Base-by-base conservation (phyloP, 2,329 filamentous ascomycete species). In the Hypocreales sp. region DNA sequence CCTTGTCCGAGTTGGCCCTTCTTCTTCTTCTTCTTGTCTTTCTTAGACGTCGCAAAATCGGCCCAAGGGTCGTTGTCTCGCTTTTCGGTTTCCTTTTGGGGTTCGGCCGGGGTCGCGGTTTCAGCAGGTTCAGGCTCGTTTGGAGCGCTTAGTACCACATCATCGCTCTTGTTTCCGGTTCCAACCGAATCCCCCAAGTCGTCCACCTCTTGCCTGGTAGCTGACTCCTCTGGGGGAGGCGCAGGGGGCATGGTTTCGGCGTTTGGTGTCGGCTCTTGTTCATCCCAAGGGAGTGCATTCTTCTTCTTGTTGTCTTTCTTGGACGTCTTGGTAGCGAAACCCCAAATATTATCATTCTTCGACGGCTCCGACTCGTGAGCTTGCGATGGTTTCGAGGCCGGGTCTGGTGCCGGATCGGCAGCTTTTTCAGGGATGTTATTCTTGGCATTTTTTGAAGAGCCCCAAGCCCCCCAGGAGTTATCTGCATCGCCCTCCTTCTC, bases 391-490 rank as follows among this genome's bases (percentile, higher is more conserved):
- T 47, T 46, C 4, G 40, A 34, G 23, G 40, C 39, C 8, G 39
- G 35, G 18, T 46, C 45, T 8, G 37, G 15, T 9, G 25, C 11
- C 10, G 31, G 20, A 17, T 36, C 34, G n/a, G n/a, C n/a, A n/a
- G n/a, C n/a, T n/a, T n/a, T n/a, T n/a, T n/a, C n/a, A n/a, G n/a
- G n/a, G n/a, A n/a, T 47, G 38, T 53, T 55, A 28, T 53, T 48
- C 31, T 51, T 51, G 24, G 49, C 45, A 18, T 46, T 44, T 22
- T 46, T 47, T 6, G 37, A 30, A 19, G 42, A 29, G 14, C 36
- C 42, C 39, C 41, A 45, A 17, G 22, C 26, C 24, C 44, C 44
- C 52, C 51, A 57, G n/a, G 40, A 23, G 26, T 50, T 46, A 18
- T 42, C 44, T 12, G n/a, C n/a, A n/a, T 44, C 46, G 8, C 43